These are phyloP conservation scores for Rhizophagus prolifer DNA, from an alignment of 192 early-diverging fungal genomes.

Conservation along the genomic window DNA sequence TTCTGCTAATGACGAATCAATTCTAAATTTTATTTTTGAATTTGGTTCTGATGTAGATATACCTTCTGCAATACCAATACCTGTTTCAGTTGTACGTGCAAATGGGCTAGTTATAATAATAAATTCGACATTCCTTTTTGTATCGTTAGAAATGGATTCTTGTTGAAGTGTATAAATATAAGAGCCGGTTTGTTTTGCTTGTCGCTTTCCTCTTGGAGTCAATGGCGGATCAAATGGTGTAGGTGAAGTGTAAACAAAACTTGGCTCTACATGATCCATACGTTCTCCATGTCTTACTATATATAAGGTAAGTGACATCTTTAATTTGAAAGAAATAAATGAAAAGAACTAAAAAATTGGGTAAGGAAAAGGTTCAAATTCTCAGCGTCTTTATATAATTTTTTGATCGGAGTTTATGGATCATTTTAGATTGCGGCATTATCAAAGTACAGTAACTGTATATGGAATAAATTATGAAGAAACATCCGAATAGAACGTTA, in stretches of 20 bases:
- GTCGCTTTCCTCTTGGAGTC: conserved; percentile 34
- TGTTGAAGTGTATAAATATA: not conserved
- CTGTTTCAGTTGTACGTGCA: conserved; percentile 37
- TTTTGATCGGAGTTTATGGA: no score
- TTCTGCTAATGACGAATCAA: conserved; percentile 12
- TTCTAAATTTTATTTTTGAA: not conserved
- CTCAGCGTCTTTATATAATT: no score
- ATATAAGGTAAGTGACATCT: conserved; percentile 33
- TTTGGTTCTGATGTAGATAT: conserved; percentile 3
- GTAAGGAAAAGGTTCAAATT: no score
- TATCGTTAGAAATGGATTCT: not conserved
- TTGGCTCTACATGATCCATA: conserved; percentile 39
- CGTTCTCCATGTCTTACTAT: conserved; percentile 43
- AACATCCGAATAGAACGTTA: no score
- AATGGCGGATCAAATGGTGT: conserved; percentile 42
- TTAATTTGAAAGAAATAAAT: no score
- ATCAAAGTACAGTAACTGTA: no score
- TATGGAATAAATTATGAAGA: no score
- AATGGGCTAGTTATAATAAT: conserved; percentile 40
- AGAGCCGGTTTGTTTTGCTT: conserved; percentile 37
- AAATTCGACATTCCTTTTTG: conserved; percentile 34
- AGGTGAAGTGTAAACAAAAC: conserved; percentile 35
- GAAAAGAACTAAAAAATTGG: no score
- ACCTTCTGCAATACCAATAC: conserved; percentile 39
- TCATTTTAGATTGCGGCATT: no score